Base-by-base conservation (phyloP, 192 early-diverging fungal genomes). In the Funneliformis mosseae region DNA sequence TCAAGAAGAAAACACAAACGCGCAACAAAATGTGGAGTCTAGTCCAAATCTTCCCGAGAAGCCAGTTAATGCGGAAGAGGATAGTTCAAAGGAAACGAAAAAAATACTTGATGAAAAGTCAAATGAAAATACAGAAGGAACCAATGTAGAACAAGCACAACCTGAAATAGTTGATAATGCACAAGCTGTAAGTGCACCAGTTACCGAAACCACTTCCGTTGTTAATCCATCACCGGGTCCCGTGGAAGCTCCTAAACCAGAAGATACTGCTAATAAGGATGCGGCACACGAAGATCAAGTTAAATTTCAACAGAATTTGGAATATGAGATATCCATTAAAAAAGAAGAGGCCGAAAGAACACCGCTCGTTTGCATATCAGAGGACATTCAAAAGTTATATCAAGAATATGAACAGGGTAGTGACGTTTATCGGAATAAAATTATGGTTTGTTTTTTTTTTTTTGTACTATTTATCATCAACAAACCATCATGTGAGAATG, bases 291-390 rank as follows among this genome's bases (percentile, higher is more conserved):
- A 74, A 42, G 46, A 12, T 25, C 41, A 42, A 74, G 12, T 43
- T 55, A 70, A 48, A 7, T 39, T 25, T 48, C 81, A 87, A 77
- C 79, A 87, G 39, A 88, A 87, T 74, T 68, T 83, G 45, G 81
- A 76, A 61, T 85, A 79, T 74, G 85, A 86, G 68, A 87, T 89
- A 69, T 83, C 81, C 67, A 88, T 91, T 46, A 90, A 87, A 67
- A 89, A 90, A 75, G 87, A 89, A 78, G 88, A 90, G 72, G 89
- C 89, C 12, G 83, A 86, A 82, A 84, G 84, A 75, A 85, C 86
- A 50, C 89, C 89, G n/a, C 82, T 91, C 70, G 87, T 91, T 16
- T 88, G 88, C 59, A 68, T 82, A 46, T 79, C 81, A n/a, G 85
- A 88, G 11, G 80, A 83, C n/a, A 80, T 91, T 23, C 12, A 38